Evolutionary conservation across 352 stramenopile species (phyloP).

Genomic region (Phytopythium aichiense): DNA sequence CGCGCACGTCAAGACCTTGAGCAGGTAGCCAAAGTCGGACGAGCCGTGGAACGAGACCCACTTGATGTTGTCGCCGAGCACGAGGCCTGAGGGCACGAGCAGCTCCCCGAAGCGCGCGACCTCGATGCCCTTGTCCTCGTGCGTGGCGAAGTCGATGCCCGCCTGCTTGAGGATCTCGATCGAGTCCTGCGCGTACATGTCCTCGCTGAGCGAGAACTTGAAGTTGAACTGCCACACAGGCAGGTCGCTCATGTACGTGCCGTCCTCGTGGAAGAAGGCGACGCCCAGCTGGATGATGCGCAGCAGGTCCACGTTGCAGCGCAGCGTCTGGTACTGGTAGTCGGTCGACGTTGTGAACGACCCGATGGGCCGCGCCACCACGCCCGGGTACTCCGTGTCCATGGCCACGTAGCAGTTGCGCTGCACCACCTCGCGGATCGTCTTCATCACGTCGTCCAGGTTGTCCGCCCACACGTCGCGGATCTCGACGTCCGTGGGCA

Average conservation of each 20-base stretch:
- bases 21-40: slow-evolving; percentile 99
- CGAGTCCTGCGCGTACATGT: slow-evolving; percentile 99
- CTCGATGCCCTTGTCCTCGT: slow-evolving; percentile 96
- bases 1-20: slow-evolving; percentile 94
- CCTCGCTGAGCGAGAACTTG: slow-evolving; percentile 96
- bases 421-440: slow-evolving; percentile 95
- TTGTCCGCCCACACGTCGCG: slow-evolving; percentile 92
- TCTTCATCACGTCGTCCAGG: slow-evolving; percentile 94
- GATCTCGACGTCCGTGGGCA: slow-evolving; percentile 90
- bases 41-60: slow-evolving; percentile 99
- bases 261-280: slow-evolving; percentile 95
- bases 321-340: slow-evolving; percentile 98
- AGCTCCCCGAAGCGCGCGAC: slow-evolving; percentile 96
- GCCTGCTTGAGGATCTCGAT: slow-evolving; percentile 98
- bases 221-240: slow-evolving; percentile 99
- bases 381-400: slow-evolving; percentile 99
- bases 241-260: slow-evolving; percentile 92
- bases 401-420: slow-evolving; percentile 98
- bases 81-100: slow-evolving; percentile 96
- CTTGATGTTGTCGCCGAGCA: slow-evolving; percentile 98
- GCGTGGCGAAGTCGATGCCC: slow-evolving; percentile 97
- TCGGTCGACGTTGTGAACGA: slow-evolving; percentile 94
- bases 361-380: slow-evolving; percentile 96
- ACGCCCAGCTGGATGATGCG: slow-evolving; percentile 99
- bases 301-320: slow-evolving; percentile 98